Evolutionary conservation across 2,329 filamentous ascomycete species (phyloP).

Genomic region (Daldinia sp.): DNA sequence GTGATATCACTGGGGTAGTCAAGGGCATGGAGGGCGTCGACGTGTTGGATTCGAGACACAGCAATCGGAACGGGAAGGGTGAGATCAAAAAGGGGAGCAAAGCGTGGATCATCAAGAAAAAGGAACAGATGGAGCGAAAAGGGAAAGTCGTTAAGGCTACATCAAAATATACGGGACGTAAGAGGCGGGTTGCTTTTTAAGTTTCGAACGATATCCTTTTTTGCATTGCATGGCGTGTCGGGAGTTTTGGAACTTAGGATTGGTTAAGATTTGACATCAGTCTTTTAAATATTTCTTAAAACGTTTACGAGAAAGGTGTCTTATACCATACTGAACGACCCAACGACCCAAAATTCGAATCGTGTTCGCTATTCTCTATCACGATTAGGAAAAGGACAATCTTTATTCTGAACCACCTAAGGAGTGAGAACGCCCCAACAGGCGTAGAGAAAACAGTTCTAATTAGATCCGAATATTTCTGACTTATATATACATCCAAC

Average conservation of each 20-base stretch:
- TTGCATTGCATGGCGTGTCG: constrained; percentile 49
- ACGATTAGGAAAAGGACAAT: too few relatives aligned
- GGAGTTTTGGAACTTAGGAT: constrained; percentile 31
- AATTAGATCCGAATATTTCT: too few relatives aligned
- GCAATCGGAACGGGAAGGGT: constrained; percentile 61
- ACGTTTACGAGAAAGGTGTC: too few relatives aligned
- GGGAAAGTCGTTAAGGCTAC: constrained; percentile 93
- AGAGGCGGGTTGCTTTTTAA: constrained; percentile 82
- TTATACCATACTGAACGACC: too few relatives aligned
- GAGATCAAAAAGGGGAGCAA: constrained; percentile 84
- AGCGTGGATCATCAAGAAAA: constrained; percentile 86
- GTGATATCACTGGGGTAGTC: constrained; percentile 92
- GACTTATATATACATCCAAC: too few relatives aligned
- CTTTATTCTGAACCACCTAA: too few relatives aligned
- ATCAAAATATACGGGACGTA: constrained; percentile 94
- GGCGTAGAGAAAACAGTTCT: too few relatives aligned
- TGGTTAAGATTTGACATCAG: too few relatives aligned
- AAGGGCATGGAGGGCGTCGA: constrained; percentile 90
- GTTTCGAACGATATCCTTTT: constrained; percentile 32
- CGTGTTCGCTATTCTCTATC: too few relatives aligned
- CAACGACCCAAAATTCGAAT: too few relatives aligned
- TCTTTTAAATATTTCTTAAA: too few relatives aligned
- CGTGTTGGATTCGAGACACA: constrained; percentile 76
- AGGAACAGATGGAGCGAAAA: constrained; percentile 93
- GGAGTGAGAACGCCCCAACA: too few relatives aligned